Evolutionary conservation across 1,284 basidiomycete genomes (phyloP).

Genomic region (Irpex rosettiformis): DNA sequence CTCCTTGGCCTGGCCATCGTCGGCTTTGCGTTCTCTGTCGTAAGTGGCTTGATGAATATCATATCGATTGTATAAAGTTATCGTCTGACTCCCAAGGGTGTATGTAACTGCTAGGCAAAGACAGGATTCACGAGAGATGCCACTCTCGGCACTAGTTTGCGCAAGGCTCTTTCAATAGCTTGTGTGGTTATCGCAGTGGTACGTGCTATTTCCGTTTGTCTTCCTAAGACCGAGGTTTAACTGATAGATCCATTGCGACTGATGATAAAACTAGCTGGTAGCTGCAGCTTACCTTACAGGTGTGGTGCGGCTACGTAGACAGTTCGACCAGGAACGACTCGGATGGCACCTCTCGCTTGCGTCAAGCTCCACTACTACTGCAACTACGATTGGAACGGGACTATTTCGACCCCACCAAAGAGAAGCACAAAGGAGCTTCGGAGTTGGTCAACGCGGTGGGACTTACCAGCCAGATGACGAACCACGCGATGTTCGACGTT

Average conservation of each 20-base stretch:
- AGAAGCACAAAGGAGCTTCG: not conserved
- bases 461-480: constrained; percentile 16
- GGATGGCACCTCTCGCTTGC: constrained; percentile 23
- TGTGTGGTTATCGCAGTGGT: not conserved
- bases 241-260: constrained; percentile 8
- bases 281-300: constrained; percentile 43
- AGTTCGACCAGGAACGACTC: constrained; percentile 43
- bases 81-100: not conserved
- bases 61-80: too few relatives aligned
- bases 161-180: not conserved
- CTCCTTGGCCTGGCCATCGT: constrained; percentile 43
- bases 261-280: constrained; percentile 34
- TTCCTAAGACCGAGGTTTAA: constrained; percentile 1
- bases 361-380: not conserved
- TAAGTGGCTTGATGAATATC: constrained; percentile 22
- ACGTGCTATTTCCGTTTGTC: not conserved
- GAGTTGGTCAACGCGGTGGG: not conserved
- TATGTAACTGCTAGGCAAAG: not conserved
- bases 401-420: not conserved
- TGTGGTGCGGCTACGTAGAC: constrained; percentile 42
- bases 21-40: constrained; percentile 45
- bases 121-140: not conserved
- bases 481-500: constrained; percentile 19
- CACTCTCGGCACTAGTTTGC: not conserved
- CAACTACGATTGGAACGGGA: not conserved